phyloP scores from a whole-genome alignment of 768 basidiomycete species.

The Aureoboletus auriporus region DNA sequence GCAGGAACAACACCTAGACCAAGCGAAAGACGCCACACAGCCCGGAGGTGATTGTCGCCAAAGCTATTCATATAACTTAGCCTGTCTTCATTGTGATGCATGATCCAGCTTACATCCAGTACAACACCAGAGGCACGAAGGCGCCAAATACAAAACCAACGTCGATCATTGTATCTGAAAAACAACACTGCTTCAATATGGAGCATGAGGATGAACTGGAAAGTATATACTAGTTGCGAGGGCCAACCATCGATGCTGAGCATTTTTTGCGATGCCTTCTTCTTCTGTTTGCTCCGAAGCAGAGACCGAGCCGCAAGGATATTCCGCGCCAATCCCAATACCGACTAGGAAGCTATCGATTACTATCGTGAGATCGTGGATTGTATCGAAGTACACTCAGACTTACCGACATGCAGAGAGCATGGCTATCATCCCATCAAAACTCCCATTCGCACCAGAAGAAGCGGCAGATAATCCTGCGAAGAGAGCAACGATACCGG shows the following conservation, averaged over 20 bases:
- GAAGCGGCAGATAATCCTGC: conserved; percentile 81
- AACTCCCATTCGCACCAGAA: conserved; percentile 67
- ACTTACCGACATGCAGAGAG: conserved; percentile 71
- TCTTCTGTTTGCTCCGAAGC: conserved; percentile 90
- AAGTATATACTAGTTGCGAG: conserved; percentile 74
- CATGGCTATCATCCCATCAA: conserved; percentile 73
- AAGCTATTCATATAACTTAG: conserved; percentile 42
- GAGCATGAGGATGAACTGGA: background rate
- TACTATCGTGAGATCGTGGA: background rate
- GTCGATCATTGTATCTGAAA: conserved; percentile 78
- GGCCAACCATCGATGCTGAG: conserved; percentile 84
- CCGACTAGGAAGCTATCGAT: conserved; percentile 73
- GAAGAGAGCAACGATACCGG: conserved; percentile 81
- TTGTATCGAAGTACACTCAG: background rate
- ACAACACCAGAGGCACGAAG: conserved; percentile 81
- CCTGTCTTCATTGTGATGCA: background rate
- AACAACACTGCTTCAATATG: background rate
- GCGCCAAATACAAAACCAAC: conserved; percentile 74
- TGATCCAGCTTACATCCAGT: conserved; percentile 68
- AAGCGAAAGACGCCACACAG: conserved; percentile 84
- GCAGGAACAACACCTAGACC: conserved; percentile 85
- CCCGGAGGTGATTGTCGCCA: conserved; percentile 73
- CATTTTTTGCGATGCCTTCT: conserved; percentile 66
- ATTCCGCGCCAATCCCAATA: conserved; percentile 85
- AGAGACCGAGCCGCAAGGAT: conserved; percentile 87